Evolutionary conservation across 129 eudicot species (phyloP).

Genomic region (Ambrosia artemisiifolia): DNA sequence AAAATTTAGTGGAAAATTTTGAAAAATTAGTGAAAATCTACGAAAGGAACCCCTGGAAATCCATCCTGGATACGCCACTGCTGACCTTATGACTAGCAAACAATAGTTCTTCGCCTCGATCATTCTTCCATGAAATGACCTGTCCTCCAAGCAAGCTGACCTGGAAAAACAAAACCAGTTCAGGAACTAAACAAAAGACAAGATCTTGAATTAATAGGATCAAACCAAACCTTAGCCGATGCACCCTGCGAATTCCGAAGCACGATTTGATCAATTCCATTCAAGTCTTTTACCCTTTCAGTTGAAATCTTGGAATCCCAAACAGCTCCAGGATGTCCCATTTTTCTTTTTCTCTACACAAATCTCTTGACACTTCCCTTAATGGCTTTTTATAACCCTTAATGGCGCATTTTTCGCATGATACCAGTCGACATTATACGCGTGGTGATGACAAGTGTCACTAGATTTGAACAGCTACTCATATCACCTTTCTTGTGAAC

Average conservation of each 20-base stretch:
- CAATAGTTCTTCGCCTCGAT: slow-evolving; percentile 75
- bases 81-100: slow-evolving; percentile 85
- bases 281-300: slow-evolving; percentile 53
- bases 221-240: slow-evolving; percentile 46
- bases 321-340: slow-evolving; percentile 46
- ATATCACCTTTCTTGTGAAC: slow-evolving; percentile 31
- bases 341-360: slow-evolving; percentile 20
- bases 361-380: slow-evolving; percentile 10
- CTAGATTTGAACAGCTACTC: slow-evolving; percentile 18
- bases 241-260: slow-evolving; percentile 71
- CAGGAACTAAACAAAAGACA: not conserved
- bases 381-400: slow-evolving; percentile 23
- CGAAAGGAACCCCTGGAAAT: too few relatives aligned
- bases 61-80: too few relatives aligned
- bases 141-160: slow-evolving; percentile 93
- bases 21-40: too few relatives aligned
- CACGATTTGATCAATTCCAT: slow-evolving; percentile 59
- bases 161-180: slow-evolving; percentile 32
- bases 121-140: slow-evolving; percentile 82
- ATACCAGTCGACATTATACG: slow-evolving; percentile 16
- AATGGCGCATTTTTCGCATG: slow-evolving; percentile 19
- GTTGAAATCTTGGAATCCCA: slow-evolving; percentile 36
- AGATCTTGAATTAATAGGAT: not conserved
- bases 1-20: too few relatives aligned
- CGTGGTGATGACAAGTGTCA: slow-evolving; percentile 32